phyloP scores from a whole-genome alignment of 1,139 yeast species.

The Arxiozyma bovina region DNA sequence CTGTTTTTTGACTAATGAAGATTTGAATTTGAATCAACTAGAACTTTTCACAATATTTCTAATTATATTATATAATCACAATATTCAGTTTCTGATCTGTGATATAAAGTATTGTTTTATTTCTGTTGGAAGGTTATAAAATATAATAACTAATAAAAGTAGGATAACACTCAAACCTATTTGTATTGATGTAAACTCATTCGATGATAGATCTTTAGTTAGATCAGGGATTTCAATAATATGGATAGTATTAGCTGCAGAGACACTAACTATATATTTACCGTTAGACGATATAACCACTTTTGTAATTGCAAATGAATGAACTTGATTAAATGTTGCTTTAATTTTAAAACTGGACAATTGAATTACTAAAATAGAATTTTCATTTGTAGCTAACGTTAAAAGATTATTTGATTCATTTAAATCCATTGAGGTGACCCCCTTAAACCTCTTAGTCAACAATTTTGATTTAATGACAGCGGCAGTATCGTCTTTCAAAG shows the following conservation, averaged over 20 bases:
- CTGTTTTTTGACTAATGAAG: background rate
- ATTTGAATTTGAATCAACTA: too few species aligned
- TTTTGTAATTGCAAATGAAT: conserved; percentile 73
- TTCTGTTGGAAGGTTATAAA: background rate
- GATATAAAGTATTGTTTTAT: background rate
- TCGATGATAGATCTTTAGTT: background rate
- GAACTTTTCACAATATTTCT: background rate
- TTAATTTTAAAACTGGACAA: conserved; percentile 45
- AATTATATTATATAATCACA: background rate
- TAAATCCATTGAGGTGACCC: conserved; percentile 63
- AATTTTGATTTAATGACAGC: conserved; percentile 37
- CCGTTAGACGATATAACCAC: conserved; percentile 66
- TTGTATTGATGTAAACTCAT: background rate
- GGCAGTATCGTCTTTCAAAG: conserved; percentile 29
- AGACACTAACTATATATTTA: conserved; percentile 61
- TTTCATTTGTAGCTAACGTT: conserved; percentile 71
- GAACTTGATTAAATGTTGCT: conserved; percentile 53
- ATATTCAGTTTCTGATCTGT: background rate
- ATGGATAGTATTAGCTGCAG: conserved; percentile 72
- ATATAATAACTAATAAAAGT: background rate
- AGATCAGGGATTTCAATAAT: conserved; percentile 39
- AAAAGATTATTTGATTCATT: conserved; percentile 39
- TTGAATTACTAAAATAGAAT: conserved; percentile 53
- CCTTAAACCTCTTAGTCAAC: conserved; percentile 48
- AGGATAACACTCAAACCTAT: background rate